These are phyloP conservation scores for Fusarium annulatum DNA, from an alignment of 2,329 filamentous ascomycete genomes.

Conservation along the genomic window DNA sequence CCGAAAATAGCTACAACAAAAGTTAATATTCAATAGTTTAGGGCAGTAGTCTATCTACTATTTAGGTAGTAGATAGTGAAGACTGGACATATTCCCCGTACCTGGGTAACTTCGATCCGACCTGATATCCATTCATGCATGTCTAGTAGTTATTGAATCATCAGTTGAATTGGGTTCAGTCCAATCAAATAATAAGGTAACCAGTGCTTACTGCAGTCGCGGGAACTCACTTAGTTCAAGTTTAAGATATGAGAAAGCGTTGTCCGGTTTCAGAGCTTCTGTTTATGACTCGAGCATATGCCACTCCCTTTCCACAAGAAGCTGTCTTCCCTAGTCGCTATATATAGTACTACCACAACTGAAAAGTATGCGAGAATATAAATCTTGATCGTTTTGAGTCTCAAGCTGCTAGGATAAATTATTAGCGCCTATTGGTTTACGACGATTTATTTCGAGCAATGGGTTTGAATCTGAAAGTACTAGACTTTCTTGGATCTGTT, in stretches of 20 bases:
- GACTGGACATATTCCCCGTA: background rate
- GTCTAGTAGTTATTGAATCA: background rate
- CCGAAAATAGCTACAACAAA: background rate
- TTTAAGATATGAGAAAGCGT: background rate
- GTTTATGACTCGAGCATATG: no score
- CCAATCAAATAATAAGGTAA: background rate
- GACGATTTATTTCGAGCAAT: background rate
- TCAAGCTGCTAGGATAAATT: background rate
- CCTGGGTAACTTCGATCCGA: background rate
- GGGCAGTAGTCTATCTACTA: accelerated
- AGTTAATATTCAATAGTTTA: background rate
- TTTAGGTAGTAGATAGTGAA: background rate
- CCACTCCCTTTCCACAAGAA: background rate
- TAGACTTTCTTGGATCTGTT: no score
- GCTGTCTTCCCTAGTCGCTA: background rate
- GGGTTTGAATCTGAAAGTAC: background rate
- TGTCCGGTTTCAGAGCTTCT: background rate
- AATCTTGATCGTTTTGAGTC: background rate
- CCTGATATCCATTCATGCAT: no score
- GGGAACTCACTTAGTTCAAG: background rate
- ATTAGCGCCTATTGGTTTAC: no score
- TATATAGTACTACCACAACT: background rate
- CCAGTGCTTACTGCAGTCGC: background rate
- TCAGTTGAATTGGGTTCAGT: no score
- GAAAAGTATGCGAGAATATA: accelerated